Percentiles rank a stretch among this genome's conserved stretches.
Conservation (phyloP, 352 stramenopile species). For the Elongisporangium prolatum region DNA sequence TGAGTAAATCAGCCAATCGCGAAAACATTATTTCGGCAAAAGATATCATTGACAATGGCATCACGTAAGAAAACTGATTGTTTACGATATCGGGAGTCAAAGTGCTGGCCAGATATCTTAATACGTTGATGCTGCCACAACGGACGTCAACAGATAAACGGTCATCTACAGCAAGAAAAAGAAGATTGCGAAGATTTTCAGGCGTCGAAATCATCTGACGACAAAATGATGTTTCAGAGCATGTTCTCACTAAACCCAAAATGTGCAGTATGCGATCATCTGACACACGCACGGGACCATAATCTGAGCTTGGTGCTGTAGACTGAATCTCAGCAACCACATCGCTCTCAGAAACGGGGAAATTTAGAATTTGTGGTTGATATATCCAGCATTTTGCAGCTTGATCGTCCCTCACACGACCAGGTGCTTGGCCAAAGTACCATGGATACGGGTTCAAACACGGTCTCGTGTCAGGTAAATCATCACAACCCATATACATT, state of each 20-base stretch:
- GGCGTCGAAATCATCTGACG: constrained; percentile 44
- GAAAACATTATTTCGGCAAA: constrained; percentile 43
- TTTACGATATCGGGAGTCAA: constrained; percentile 33
- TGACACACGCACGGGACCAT: constrained; percentile 17
- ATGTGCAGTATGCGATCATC: constrained; percentile 63
- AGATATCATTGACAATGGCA: constrained; percentile 8
- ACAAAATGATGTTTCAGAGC: constrained; percentile 46
- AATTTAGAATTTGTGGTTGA: constrained; percentile 43
- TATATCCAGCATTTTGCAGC: constrained; percentile 62
- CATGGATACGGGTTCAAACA: constrained; percentile 60
- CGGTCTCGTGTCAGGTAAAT: not conserved
- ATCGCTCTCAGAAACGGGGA: constrained; percentile 41
- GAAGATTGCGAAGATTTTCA: constrained; percentile 57
- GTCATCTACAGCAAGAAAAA: constrained; percentile 50
- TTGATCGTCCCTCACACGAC: constrained; percentile 36
- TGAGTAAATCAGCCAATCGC: constrained; percentile 21
- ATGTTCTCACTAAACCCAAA: constrained; percentile 57
- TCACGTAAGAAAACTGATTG: constrained; percentile 23
- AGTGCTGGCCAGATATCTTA: constrained; percentile 35
- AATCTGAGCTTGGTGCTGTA: constrained; percentile 28
- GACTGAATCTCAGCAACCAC: constrained; percentile 46
- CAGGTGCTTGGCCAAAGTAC: constrained; percentile 62
- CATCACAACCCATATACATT: not conserved
- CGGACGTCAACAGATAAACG: constrained; percentile 40
- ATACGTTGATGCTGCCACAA: constrained; percentile 34